A percentile compares a stretch with the other conserved stretches of the same genome.
phyloP scores from a whole-genome alignment of 257 asterid genomes.

The Striga asiatica region DNA sequence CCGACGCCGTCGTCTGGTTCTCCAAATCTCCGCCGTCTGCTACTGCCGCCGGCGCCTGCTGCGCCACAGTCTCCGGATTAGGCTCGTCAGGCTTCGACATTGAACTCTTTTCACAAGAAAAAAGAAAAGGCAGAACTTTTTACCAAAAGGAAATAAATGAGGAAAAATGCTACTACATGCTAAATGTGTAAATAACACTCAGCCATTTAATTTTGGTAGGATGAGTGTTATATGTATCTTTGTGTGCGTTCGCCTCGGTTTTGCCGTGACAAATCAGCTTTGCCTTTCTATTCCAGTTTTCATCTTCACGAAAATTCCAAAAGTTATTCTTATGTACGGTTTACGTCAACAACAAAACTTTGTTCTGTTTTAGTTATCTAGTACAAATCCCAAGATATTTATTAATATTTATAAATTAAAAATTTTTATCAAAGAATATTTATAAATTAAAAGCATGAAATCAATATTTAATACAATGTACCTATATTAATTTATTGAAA shows the following conservation, averaged over 20 bases:
- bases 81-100: conserved; percentile 20
- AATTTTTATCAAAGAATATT: too few relatives aligned
- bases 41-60: background rate
- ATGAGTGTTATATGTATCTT: background rate
- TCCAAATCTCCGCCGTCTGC: conserved; percentile 28
- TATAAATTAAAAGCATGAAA: too few relatives aligned
- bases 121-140: conserved; percentile 1
- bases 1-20: conserved; percentile 26
- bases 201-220: too few relatives aligned
- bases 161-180: too few relatives aligned
- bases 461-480: too few relatives aligned
- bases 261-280: conserved; percentile 9
- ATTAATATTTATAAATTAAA: too few relatives aligned
- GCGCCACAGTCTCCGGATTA: conserved; percentile 5
- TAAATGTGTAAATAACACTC: too few relatives aligned
- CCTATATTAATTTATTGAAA: too few relatives aligned
- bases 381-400: too few relatives aligned
- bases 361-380: too few relatives aligned
- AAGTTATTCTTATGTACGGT: background rate
- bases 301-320: background rate
- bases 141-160: background rate
- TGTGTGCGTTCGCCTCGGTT: too few relatives aligned
- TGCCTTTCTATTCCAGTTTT: too few relatives aligned
- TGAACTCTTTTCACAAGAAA: background rate
- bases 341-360: background rate